These are phyloP conservation scores for Pochonia chlamydosporia DNA, from an alignment of 2,329 filamentous ascomycete species.

Conservation along the genomic window DNA sequence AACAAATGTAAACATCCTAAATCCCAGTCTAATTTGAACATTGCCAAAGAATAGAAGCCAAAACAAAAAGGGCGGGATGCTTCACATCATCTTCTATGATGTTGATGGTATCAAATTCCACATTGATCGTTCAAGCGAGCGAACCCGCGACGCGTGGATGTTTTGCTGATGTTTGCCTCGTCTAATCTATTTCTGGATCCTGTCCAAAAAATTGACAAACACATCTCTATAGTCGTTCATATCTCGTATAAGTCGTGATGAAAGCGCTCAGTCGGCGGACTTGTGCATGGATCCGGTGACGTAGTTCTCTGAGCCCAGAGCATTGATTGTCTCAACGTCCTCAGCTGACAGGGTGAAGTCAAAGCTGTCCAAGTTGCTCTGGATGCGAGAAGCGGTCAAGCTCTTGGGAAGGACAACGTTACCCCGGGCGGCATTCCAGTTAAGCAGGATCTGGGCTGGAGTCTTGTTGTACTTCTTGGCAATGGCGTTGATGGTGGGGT, in stretches of 20 bases:
- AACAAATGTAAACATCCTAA: background rate
- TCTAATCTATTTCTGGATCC: background rate
- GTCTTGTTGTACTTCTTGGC: conserved; percentile 65
- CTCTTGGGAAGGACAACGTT: conserved; percentile 74
- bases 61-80: background rate
- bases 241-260: background rate
- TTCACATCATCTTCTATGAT: background rate
- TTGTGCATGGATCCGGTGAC: conserved; percentile 53
- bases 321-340: conserved; percentile 59
- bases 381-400: conserved; percentile 55
- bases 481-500: conserved; percentile 54
- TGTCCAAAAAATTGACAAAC: conserved; percentile 2
- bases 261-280: conserved; percentile 26
- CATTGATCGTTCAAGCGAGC: background rate
- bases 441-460: conserved; percentile 68
- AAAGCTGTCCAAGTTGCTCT: conserved; percentile 59
- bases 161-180: background rate
- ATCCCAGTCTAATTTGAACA: background rate
- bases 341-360: conserved; percentile 53
- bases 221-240: conserved; percentile 1
- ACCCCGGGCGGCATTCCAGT: conserved; percentile 73
- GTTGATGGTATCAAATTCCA: conserved; percentile 1
- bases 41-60: background rate
- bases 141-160: conserved; percentile 1
- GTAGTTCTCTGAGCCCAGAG: conserved; percentile 60